A percentile compares a stretch with the other conserved stretches of the same genome.
Conservation (phyloP, 192 early-diverging fungal species). For the Coemansia sp. region DNA sequence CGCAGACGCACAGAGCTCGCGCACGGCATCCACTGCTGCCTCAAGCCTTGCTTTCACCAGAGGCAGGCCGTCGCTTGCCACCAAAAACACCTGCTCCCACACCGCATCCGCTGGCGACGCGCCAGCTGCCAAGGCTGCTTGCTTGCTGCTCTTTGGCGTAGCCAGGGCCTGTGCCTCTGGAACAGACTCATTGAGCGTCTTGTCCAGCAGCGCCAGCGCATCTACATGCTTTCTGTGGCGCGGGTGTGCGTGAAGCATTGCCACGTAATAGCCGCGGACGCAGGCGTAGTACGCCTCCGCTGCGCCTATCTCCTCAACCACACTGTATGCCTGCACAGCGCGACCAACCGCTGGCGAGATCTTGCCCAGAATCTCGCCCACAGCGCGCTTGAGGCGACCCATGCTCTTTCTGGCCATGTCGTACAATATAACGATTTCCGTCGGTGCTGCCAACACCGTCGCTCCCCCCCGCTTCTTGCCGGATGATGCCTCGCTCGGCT, state of each 20-base stretch:
- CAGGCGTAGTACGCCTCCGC: slow-evolving; percentile 35
- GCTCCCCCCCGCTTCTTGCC: neutral
- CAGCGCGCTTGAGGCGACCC: slow-evolving; percentile 13
- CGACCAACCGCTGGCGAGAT: slow-evolving; percentile 22
- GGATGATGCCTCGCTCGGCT: neutral
- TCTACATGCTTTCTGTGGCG: slow-evolving; percentile 17
- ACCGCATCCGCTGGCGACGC: slow-evolving; percentile 8
- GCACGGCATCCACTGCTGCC: slow-evolving; percentile 11
- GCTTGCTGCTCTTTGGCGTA: slow-evolving; percentile 1
- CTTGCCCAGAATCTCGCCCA: slow-evolving; percentile 10
- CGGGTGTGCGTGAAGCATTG: slow-evolving; percentile 28
- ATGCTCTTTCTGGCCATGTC: slow-evolving; percentile 35
- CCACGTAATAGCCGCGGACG: slow-evolving; percentile 38
- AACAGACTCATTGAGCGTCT: slow-evolving; percentile 14
- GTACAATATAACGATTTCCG: slow-evolving; percentile 25
- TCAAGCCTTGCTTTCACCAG: slow-evolving; percentile 1
- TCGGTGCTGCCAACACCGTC: neutral
- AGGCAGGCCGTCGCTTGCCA: slow-evolving; percentile 8
- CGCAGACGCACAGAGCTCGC: slow-evolving; percentile 17
- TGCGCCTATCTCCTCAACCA: slow-evolving; percentile 25
- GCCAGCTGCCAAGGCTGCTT: slow-evolving; percentile 2
- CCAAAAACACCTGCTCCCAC: slow-evolving; percentile 15
- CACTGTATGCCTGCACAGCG: slow-evolving; percentile 13
- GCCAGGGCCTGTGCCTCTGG: slow-evolving; percentile 14
- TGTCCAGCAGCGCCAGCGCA: slow-evolving; percentile 41